Evolutionary conservation across 2,329 filamentous ascomycete species (phyloP), one percentile per base, ranked within the genome.

Genomic region (Colletotrichum sansevieriae): DNA sequence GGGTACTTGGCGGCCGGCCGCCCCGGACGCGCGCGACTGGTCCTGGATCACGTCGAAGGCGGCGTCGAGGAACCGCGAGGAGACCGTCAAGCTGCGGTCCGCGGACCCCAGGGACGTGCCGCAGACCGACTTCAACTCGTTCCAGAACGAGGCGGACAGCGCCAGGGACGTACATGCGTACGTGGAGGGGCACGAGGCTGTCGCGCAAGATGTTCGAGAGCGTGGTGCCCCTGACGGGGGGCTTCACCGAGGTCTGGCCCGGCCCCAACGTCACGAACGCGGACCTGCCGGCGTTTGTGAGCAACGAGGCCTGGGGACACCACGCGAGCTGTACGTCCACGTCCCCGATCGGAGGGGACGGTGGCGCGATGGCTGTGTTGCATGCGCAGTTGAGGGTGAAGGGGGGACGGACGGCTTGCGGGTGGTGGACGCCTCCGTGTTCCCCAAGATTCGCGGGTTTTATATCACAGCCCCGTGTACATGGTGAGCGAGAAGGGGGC

Each of bases 401-500:
- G 18, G 87, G 87, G 1, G 75, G 81, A n/a, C n/a, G n/a, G n/a
- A n/a, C 1, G 82, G 83, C 0, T 77, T 90, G 57, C 79, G 88
- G 4, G 88, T 90, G 6, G 88, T 90, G 2, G 88, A 90, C 78
- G 88, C 86, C 0, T 84, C 81, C n/a, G 79, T 84, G 5, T 90
- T 87, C 66, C 86, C 87, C 3, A 80, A 80, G 64, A 85, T 76
- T 18, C 77, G 78, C 1, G 87, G 87, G 5, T 82, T 81, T 6
- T 88, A 84, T 72, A 82, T 83, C 54, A 78, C 80, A 0, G 70
- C 84, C 1, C 86, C 2, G 83, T 82, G 1, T 88, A 85, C 73
- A 85, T 88, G 80, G 77, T 88, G 18, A 82, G 81, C 29, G 87
- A 89, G 79, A 90, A 89, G n/a, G n/a, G n/a, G 79, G 87, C 87